Evolutionary conservation across 768 basidiomycete species (phyloP), one percentile per base, ranked within the genome.

Genomic region (Hortiboletus flavorubellus): DNA sequence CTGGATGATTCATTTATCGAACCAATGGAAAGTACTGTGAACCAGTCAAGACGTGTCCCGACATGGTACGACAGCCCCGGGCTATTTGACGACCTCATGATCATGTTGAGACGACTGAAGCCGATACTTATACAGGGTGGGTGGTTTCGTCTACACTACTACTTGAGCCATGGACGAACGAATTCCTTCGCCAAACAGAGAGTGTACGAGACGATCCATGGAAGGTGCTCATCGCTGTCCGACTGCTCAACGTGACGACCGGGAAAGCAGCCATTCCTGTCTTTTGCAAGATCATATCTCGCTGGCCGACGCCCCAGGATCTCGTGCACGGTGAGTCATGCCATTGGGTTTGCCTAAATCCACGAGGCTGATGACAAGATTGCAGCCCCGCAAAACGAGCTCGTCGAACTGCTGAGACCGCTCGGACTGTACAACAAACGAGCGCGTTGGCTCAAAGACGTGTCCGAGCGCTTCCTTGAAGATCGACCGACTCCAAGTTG

Each of bases 221-320:
- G 86, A 87, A 83, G 66, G 67, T 91, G 35, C 73, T 91, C 8
- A 75, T 90, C 18, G 85, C 83, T 1, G 82, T 81, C 7, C 83
- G 79, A 35, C 72, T 91, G 6, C 78, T 91, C 18, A 91, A 91
- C 63, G 84, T 85, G 64, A 89, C 89, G 0, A 70, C 80, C 0
- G 87, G 84, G 14, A 79, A 77, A 61, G 69, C 76, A 14, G 85
- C 87, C 9, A 77, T 87, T 33, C 89, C 89, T 3, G 73, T 85
- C 14, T 87, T 89, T 62, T 81, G 79, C 76, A 67, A 73, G 21
- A 72, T 91, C 29, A 63, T 88, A 15, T 55, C 67, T 6, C 75
- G 68, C 21, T 91, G 86, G 83, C 80, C 82, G 3, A 84, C 78
- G 0, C 79, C 88, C 9, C 71, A 70, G 51, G 75, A 72, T 8